phyloP scores from a whole-genome alignment of 148 eudicot species.

The Oxyria digyna region DNA sequence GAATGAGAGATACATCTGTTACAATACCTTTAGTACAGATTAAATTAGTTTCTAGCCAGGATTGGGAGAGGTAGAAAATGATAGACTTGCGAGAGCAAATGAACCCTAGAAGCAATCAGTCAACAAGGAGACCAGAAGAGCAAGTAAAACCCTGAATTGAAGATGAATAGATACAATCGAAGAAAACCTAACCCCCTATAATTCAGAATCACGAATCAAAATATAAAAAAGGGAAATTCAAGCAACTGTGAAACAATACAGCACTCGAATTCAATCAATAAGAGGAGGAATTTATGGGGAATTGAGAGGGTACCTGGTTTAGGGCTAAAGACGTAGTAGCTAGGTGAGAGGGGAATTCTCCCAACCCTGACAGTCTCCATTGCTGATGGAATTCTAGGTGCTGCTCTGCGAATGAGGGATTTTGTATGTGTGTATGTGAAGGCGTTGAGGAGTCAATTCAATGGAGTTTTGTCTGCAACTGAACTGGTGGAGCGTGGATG shows the following conservation, averaged over 20 bases:
- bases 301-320: constrained; percentile 9
- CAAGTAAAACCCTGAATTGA: neutral
- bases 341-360: constrained; percentile 11
- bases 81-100: neutral
- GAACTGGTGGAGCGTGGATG: neutral
- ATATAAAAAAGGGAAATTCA: neutral
- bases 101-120: neutral
- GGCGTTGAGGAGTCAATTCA: neutral
- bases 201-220: neutral
- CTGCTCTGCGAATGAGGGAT: neutral
- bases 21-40: neutral
- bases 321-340: constrained; percentile 9
- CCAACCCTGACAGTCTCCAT: constrained; percentile 14
- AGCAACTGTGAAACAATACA: neutral
- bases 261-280: neutral
- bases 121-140: neutral
- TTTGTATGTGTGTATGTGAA: constrained; percentile 1
- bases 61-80: neutral
- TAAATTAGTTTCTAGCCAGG: neutral
- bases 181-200: neutral
- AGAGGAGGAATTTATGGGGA: neutral
- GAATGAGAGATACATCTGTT: neutral
- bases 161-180: neutral
- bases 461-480: neutral
- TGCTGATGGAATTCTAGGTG: neutral